Evolutionary conservation across 768 basidiomycete genomes (phyloP).

Genomic region (Suillus luteus): DNA sequence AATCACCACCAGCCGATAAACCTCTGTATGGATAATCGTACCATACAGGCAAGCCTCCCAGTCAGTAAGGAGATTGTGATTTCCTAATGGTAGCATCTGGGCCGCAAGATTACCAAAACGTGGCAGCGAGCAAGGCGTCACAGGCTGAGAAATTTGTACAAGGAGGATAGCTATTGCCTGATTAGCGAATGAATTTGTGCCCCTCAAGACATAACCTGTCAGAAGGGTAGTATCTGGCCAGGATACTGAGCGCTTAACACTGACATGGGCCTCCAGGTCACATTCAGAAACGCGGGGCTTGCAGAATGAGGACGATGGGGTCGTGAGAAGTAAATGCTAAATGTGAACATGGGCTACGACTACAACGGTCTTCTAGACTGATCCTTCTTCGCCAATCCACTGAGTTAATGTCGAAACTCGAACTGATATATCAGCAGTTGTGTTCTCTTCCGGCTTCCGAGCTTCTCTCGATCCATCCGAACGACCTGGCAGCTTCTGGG

Average conservation of each 20-base stretch:
- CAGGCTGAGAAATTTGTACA: conserved; percentile 49
- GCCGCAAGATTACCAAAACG: conserved; percentile 53
- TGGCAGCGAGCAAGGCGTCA: conserved; percentile 40
- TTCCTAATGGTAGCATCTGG: conserved; percentile 58
- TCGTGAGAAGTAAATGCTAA: background rate
- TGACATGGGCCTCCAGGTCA: conserved; percentile 10
- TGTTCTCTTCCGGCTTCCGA: conserved; percentile 7
- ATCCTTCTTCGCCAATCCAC: conserved; percentile 8
- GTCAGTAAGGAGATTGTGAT: conserved; percentile 45
- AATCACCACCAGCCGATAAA: conserved; percentile 58
- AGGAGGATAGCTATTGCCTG: conserved; percentile 49
- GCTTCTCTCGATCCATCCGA: conserved; percentile 50
- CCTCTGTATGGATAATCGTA: conserved; percentile 52
- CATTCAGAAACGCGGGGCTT: background rate
- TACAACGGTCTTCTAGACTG: too few relatives aligned
- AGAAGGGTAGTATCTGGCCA: conserved; percentile 17
- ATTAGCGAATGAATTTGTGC: conserved; percentile 44
- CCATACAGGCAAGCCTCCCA: conserved; percentile 51
- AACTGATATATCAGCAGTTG: conserved; percentile 8
- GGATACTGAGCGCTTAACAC: background rate
- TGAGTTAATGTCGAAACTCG: conserved; percentile 7
- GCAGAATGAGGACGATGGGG: too few relatives aligned
- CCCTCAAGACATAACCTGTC: conserved; percentile 31
- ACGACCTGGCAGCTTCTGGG: conserved; percentile 37
- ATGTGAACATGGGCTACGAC: background rate